Evolutionary conservation across 306 rosid genomes (phyloP), one percentile per base, ranked within the genome.

Genomic region (Leucaena leucocephala): DNA sequence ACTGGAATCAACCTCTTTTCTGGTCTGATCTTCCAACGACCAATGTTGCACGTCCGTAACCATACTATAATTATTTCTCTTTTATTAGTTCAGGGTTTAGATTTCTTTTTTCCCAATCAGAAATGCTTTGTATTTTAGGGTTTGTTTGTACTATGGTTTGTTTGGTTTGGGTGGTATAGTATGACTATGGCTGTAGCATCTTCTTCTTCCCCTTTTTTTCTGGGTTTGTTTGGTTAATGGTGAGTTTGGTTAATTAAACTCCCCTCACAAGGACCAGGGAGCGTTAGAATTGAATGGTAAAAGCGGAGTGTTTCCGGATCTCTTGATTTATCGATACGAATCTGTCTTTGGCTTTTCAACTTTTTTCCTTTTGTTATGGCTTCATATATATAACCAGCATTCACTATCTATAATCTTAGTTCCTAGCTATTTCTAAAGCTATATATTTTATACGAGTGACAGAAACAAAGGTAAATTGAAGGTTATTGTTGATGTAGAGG

Each of bases 11-110:
- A 52, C 69, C 91, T 3, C 87, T 87, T 71, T 77, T 92, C 6
- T 95, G 98, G 97, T 83, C 97, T 61, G 93, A 91, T 92, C 94
- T 89, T 82, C 88, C 97, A 13, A 85, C 97, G 59, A 88, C 92
- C 13, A 91, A 91, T 77, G 98, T 94, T 84, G 89, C 98, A 84
- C 91, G 88, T 76, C 95, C 88, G 48, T 90, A 82, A 84, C 76
- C 34, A 43, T 15, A 43, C 40, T 39, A 34, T 38, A 68, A 17
- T 19, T 48, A 68, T 21, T 46, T 16, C 73, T 14, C 34, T 27
- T 7, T 7, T 48, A 27, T 55, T n/a, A 19, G 22, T 57, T 40
- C 12, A 57, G 19, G 17, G 66, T 54, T 45, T 42, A 36, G 19
- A 17, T 33, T 65, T 14, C 5, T 45, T 65, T 8, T 63, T 2